These are phyloP conservation scores for Colletotrichum orchidophilum DNA, from an alignment of 2,329 filamentous ascomycete genomes.

Conservation along the genomic window DNA sequence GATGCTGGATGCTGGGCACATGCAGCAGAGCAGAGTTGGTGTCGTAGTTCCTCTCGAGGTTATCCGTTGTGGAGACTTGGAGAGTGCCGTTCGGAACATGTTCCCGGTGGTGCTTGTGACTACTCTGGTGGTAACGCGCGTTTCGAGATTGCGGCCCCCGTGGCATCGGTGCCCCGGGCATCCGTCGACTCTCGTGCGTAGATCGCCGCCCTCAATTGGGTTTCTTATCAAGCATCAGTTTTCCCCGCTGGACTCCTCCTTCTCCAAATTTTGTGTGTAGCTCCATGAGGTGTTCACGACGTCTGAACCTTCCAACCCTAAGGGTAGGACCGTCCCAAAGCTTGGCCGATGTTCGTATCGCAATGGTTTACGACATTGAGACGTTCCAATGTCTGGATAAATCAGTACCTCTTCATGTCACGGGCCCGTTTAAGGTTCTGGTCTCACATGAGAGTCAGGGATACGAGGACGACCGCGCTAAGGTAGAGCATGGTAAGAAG, in stretches of 20 bases:
- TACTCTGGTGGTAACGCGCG: neutral
- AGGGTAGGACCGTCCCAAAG: slow-evolving; percentile 17
- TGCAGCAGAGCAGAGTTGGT: neutral
- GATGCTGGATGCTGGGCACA: neutral
- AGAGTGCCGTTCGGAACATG: slow-evolving; percentile 1
- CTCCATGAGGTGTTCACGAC: slow-evolving; percentile 10
- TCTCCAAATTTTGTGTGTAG: neutral
- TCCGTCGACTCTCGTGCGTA: neutral
- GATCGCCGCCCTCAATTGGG: neutral
- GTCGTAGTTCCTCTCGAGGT: neutral
- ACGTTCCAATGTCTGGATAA: neutral
- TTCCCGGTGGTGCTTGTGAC: slow-evolving; percentile 11
- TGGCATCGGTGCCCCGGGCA: slow-evolving; percentile 22
- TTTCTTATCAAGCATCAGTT: slow-evolving; percentile 2
- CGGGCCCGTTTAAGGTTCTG: slow-evolving; percentile 8
- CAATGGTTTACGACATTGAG: neutral
- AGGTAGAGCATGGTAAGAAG: slow-evolving; percentile 16
- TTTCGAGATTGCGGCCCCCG: slow-evolving; percentile 20
- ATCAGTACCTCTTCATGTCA: slow-evolving; percentile 5
- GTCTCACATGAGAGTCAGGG: slow-evolving; percentile 2
- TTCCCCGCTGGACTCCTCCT: slow-evolving; percentile 2
- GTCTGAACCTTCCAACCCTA: slow-evolving; percentile 11
- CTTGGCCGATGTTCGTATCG: slow-evolving; percentile 3
- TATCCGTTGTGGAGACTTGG: neutral
- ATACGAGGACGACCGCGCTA: slow-evolving; percentile 2